Evolutionary conservation across 1,284 basidiomycete species (phyloP).

Genomic region (Microstroma glucosiphilum): DNA sequence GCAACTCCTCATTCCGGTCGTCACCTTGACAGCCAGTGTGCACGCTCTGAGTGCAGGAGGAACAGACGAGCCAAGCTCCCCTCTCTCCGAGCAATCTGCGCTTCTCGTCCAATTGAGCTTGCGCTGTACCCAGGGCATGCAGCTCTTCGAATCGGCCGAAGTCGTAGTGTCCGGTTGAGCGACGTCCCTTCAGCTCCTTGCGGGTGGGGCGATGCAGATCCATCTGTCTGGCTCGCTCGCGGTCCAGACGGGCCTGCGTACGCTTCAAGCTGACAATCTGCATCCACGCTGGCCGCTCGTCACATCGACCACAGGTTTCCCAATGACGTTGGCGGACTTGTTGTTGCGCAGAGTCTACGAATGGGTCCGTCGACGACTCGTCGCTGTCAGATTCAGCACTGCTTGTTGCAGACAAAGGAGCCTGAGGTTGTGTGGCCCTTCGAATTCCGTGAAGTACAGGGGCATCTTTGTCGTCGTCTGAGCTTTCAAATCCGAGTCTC

Average conservation of each 20-base stretch:
- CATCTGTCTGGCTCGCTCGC: slow-evolving; percentile 13
- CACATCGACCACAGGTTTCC: slow-evolving; percentile 21
- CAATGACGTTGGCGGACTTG: slow-evolving; percentile 19
- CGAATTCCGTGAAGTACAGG: neutral
- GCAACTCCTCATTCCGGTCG: slow-evolving; percentile 18
- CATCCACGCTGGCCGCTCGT: slow-evolving; percentile 18
- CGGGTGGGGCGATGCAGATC: slow-evolving; percentile 1
- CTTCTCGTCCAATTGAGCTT: slow-evolving; percentile 22
- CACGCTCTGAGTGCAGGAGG: slow-evolving; percentile 24
- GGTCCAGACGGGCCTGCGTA: slow-evolving; percentile 15
- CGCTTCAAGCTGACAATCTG: slow-evolving; percentile 18
- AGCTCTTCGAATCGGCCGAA: slow-evolving; percentile 19
- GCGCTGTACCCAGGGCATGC: slow-evolving; percentile 15
- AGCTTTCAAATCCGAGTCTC: slow-evolving; percentile 3
- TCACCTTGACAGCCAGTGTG: slow-evolving; percentile 31
- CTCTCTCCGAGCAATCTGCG: slow-evolving; percentile 22
- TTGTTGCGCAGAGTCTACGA: slow-evolving; percentile 10
- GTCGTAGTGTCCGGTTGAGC: slow-evolving; percentile 18
- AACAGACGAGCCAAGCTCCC: slow-evolving; percentile 35
- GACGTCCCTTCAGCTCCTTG: slow-evolving; percentile 7
- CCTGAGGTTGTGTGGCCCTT: neutral
- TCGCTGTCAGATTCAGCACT: neutral
- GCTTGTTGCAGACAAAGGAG: slow-evolving; percentile 13
- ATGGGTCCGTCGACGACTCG: slow-evolving; percentile 8
- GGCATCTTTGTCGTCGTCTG: slow-evolving; percentile 15